Evolutionary conservation across 495 filamentous ascomycete species (phyloP).

Genomic region (Trypethelium eluteriae): DNA sequence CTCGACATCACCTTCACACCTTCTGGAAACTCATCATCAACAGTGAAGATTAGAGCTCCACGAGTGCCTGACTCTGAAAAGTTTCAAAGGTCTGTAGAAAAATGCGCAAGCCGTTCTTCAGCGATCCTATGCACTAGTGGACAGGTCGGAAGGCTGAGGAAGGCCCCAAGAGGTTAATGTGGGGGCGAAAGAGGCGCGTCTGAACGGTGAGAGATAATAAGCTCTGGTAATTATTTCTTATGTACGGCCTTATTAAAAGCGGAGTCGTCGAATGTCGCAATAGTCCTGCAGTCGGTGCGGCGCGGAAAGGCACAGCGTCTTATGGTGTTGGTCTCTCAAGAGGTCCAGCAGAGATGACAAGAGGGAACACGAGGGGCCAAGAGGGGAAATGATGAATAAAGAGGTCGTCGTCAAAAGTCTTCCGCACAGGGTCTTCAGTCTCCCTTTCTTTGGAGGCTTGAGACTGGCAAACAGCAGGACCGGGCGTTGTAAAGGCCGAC

Average conservation of each 20-base stretch:
- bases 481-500: neutral
- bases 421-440: neutral
- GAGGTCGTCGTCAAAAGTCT: neutral
- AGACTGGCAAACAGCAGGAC: neutral
- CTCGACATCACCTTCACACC: neutral
- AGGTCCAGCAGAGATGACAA: no score
- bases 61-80: neutral
- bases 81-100: neutral
- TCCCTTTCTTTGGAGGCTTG: slow-evolving; percentile 2
- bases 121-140: neutral
- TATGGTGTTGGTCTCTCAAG: no score
- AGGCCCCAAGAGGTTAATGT: neutral
- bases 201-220: no score
- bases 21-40: neutral
- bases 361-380: no score
- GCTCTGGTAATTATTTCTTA: neutral
- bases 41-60: neutral
- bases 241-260: neutral
- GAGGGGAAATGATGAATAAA: neutral
- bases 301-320: neutral
- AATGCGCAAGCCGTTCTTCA: neutral
- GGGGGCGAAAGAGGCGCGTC: neutral
- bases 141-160: neutral
- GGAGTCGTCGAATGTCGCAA: neutral
- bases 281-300: neutral